A percentile compares a stretch with the other conserved stretches of the same genome.
phyloP scores from a whole-genome alignment of 768 basidiomycete species.

The Exsudoporus frostii region DNA sequence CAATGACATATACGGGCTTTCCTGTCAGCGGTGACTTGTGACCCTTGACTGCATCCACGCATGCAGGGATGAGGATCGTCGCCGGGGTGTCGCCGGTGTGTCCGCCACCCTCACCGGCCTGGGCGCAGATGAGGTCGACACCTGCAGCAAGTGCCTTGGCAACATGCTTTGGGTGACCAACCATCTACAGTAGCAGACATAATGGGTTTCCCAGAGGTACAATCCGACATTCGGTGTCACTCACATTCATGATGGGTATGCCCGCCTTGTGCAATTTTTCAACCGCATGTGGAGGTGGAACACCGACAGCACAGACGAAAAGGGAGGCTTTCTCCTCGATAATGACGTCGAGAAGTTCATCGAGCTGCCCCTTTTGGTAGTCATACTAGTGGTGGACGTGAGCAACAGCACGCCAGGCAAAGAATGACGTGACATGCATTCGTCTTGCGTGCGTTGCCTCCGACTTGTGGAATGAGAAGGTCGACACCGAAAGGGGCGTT shows the following conservation, averaged over 20 bases:
- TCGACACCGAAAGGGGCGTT: slow-evolving; percentile 90
- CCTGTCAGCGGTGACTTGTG: slow-evolving; percentile 77
- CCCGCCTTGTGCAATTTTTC: slow-evolving; percentile 81
- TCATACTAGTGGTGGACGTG: slow-evolving; percentile 51
- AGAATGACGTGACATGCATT: slow-evolving; percentile 51
- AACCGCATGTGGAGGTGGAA: slow-evolving; percentile 78
- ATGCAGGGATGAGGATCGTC: slow-evolving; percentile 86
- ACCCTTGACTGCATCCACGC: slow-evolving; percentile 80
- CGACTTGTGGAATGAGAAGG: slow-evolving; percentile 82
- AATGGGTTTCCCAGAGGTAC: background rate
- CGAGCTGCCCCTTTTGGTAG: slow-evolving; percentile 85
- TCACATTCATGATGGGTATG: slow-evolving; percentile 83
- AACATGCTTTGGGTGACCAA: slow-evolving; percentile 93
- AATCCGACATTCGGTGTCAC: slow-evolving; percentile 11
- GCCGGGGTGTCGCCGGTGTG: slow-evolving; percentile 84
- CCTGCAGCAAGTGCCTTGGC: slow-evolving; percentile 77
- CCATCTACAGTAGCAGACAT: slow-evolving; percentile 49
- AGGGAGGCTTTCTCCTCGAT: slow-evolving; percentile 86
- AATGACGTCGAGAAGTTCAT: slow-evolving; percentile 84
- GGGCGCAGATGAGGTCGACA: slow-evolving; percentile 91
- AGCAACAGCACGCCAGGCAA: background rate
- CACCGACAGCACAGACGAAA: slow-evolving; percentile 89
- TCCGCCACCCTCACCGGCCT: slow-evolving; percentile 90
- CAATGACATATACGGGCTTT: slow-evolving; percentile 81
- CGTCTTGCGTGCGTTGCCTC: slow-evolving; percentile 85